Percentiles rank a stretch among this genome's conserved stretches.
phyloP scores from a whole-genome alignment of 768 basidiomycete species.

The Phanerochaete carnosa region DNA sequence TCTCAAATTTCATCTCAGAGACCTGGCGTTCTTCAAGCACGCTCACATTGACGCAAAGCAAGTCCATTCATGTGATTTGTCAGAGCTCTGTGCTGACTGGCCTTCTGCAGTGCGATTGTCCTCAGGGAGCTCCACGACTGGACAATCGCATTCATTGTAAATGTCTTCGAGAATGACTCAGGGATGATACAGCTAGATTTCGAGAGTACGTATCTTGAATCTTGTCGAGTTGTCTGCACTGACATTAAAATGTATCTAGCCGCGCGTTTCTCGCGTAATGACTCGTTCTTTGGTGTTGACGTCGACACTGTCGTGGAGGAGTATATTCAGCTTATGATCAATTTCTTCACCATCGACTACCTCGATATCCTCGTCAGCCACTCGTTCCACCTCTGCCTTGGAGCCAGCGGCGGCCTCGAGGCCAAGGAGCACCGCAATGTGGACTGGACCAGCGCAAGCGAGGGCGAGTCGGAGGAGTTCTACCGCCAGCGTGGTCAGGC shows the following conservation, averaged over 20 bases:
- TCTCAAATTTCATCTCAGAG: slow-evolving; percentile 4
- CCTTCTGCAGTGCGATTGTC: not conserved
- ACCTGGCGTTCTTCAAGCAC: slow-evolving; percentile 3
- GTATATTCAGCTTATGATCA: slow-evolving; percentile 2
- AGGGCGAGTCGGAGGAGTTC: not conserved
- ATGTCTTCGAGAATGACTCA: slow-evolving; percentile 11
- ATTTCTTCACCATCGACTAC: not conserved
- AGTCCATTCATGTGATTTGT: not conserved
- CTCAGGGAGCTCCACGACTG: slow-evolving; percentile 5
- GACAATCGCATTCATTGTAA: slow-evolving; percentile 18
- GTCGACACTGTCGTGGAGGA: not conserved
- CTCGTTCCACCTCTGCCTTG: not conserved
- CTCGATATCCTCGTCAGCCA: not conserved
- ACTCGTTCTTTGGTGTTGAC: slow-evolving; percentile 6
- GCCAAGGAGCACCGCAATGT: not conserved
- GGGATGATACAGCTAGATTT: slow-evolving; percentile 14
- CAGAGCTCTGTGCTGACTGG: not conserved
- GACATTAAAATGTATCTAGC: not conserved
- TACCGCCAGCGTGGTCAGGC: not conserved
- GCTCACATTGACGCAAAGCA: not conserved
- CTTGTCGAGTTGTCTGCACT: not conserved
- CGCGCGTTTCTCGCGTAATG: slow-evolving; percentile 7
- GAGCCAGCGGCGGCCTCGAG: not conserved
- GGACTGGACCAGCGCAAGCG: not conserved
- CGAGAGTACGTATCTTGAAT: slow-evolving; percentile 4